A percentile compares a stretch with the other conserved stretches of the same genome.
phyloP scores from a whole-genome alignment of 495 filamentous ascomycete species.

The Bombardia bombarda region DNA sequence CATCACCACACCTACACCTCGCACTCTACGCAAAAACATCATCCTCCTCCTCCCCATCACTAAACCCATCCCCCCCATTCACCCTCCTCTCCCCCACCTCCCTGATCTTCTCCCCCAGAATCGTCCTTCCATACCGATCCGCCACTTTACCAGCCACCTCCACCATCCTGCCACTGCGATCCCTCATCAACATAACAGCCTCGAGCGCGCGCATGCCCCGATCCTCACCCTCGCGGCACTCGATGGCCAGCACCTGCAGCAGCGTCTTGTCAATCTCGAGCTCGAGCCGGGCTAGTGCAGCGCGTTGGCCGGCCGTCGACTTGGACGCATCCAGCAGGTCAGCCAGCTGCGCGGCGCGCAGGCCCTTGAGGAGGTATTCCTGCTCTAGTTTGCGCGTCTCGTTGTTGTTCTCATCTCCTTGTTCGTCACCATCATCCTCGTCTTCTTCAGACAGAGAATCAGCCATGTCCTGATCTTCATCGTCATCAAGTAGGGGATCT shows the following conservation, averaged over 20 bases:
- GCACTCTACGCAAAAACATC: no score
- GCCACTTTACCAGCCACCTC: slow-evolving; percentile 82
- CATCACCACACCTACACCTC: no score
- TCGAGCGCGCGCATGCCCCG: slow-evolving; percentile 91
- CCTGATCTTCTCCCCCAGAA: slow-evolving; percentile 80
- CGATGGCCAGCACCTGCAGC: slow-evolving; percentile 79
- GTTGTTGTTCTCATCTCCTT: slow-evolving; percentile 9
- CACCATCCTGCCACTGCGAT: slow-evolving; percentile 73
- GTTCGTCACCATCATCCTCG: slow-evolving; percentile 32
- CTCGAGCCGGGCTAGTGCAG: slow-evolving; percentile 60
- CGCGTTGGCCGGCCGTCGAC: slow-evolving; percentile 49
- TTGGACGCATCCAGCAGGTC: slow-evolving; percentile 57
- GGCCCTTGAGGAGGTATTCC: slow-evolving; percentile 62
- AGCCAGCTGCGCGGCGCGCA: slow-evolving; percentile 60
- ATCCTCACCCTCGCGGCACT: slow-evolving; percentile 89
- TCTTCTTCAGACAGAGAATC: slow-evolving; percentile 10
- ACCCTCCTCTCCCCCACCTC: slow-evolving; percentile 62
- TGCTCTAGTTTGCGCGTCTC: slow-evolving; percentile 57
- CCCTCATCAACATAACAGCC: slow-evolving; percentile 64
- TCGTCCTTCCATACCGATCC: slow-evolving; percentile 61
- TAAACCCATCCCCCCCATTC: slow-evolving; percentile 45
- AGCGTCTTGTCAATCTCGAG: slow-evolving; percentile 79
- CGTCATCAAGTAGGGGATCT: slow-evolving; percentile 20
- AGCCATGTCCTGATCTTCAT: slow-evolving; percentile 25
- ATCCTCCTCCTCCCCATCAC: slow-evolving; percentile 12